Evolutionary conservation across 495 filamentous ascomycete genomes (phyloP), one percentile per base, ranked within the genome.

Genomic region (Podospora pseudopauciseta): DNA sequence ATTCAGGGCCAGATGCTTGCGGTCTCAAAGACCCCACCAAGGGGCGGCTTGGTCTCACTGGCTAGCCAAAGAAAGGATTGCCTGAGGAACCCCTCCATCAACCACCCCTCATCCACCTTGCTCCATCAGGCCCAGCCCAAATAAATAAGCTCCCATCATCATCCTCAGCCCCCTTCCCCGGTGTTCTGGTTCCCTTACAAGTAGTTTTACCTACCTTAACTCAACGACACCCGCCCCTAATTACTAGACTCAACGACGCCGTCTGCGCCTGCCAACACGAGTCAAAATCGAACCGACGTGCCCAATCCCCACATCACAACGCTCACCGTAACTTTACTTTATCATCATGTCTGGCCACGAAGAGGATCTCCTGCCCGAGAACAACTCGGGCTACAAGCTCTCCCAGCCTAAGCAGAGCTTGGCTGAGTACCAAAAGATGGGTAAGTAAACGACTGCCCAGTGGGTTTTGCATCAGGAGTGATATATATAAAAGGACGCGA

Each of bases 371-470:
- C 78, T 88, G 72, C 91, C 94, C 75, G 88, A 92, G 82, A 85
- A 87, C 77, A 97, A 92, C 67, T 89, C 93, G 83, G 94, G 95
- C 73, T 99, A 96, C 89, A 97, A 95, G 86, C 89, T 97, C 71
- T 93, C 93, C 71, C 92, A 97, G 86, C 82, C 82, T 68, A 97
- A 97, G 88, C 97, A 97, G 86, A 94, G 92, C 68, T 85, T 99
- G 71, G 89, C 92, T 66, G 92, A 97, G 79, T 97, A 97, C 80
- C 81, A 91, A 68, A 81, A 97, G 74, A 89, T 99, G 79, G 95
- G 95, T 97, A 83, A 77, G 91, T 86, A 62, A 2, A 11, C 30
- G 39, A 49, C 34, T 60, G 55, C 62, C 59, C 65, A 60, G 30
- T 65, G 19, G 66, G 19, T 65, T 65, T 69, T 69, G 49, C 67